Evolutionary conservation across 805 yeast genomes (phyloP), one percentile per base, ranked within the genome.

Genomic region (Starmerella gropengiesseri): DNA sequence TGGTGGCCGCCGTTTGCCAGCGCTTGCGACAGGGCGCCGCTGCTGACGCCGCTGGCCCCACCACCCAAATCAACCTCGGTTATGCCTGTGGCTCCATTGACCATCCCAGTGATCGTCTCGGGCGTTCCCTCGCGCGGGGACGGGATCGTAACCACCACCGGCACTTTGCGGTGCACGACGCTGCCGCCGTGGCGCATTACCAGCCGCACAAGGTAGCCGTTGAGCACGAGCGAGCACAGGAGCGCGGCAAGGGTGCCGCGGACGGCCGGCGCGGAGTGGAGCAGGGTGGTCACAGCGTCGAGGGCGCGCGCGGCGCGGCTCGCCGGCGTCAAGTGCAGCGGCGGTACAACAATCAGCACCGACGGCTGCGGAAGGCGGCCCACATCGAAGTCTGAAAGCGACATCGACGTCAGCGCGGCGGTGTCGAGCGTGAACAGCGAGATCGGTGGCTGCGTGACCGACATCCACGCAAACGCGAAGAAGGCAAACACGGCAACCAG

Each of bases 161-260:
- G 39, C 4, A 36, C 39, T 13, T 27, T 25, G 7, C n/a, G 31
- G 31, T 36, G 39, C 18, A 36, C 39, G 3, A 36, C 39, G 13
- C 48, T 31, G 56, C 55, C 25, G 46, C 49, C 46, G 56, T 59
- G n/a, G 94, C 81, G 44, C 84, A 91, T 48, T 6, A 49, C 51
- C 11, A 53, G 43, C 55, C 85, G 84, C 60, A 89, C 71, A 52
- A 91, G 70, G 61, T 87, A 89, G 39, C 81, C 76, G 60, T 91
- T 91, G 50, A 83, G 77, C 5, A 81, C 77, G 43, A 84, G 73
- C 51, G 94, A 81, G 50, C 83, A 65, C 20, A 81, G 77, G 47
- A 87, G 75, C 9, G 76, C 77, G 48, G 81, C 69, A 34, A 87
- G 72, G 40, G 86, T 68, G 49, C 78, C 73, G 14, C 51, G 48